These are phyloP conservation scores for Mytilinidion resinicola DNA, from an alignment of 495 filamentous ascomycete genomes.

Conservation along the genomic window DNA sequence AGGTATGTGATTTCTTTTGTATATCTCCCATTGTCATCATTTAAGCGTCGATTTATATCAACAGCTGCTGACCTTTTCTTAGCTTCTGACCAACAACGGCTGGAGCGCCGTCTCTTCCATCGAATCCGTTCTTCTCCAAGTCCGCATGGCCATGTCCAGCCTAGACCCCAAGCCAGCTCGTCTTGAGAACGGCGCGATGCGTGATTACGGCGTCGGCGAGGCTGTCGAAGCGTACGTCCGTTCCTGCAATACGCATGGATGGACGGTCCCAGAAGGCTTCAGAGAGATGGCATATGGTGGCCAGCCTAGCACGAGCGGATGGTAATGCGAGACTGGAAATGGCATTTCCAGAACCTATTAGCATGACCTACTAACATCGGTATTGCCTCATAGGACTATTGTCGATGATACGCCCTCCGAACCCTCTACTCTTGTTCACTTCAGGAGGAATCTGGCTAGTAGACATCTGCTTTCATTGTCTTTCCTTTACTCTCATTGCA, in stretches of 20 bases:
- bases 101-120: conserved; percentile 70
- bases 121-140: conserved; percentile 76
- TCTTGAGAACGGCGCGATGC: conserved; percentile 37
- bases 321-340: no score
- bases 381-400: no score
- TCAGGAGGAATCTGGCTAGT: no score
- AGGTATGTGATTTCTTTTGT: conserved; percentile 33
- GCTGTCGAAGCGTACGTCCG: conserved; percentile 67
- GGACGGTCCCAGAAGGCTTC: conserved; percentile 37
- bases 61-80: background rate
- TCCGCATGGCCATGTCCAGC: conserved; percentile 67
- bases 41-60: background rate
- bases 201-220: conserved; percentile 61
- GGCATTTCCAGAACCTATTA: no score
- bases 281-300: conserved; percentile 30
- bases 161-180: conserved; percentile 68
- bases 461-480: no score
- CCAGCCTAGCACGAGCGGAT: background rate
- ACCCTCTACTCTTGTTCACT: no score
- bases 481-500: no score
- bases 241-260: conserved; percentile 60
- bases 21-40: background rate
- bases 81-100: conserved; percentile 71
- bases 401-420: no score
- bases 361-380: no score